Base-by-base conservation (phyloP, 1,284 basidiomycete species). In the Moesziomyces parantarcticus region DNA sequence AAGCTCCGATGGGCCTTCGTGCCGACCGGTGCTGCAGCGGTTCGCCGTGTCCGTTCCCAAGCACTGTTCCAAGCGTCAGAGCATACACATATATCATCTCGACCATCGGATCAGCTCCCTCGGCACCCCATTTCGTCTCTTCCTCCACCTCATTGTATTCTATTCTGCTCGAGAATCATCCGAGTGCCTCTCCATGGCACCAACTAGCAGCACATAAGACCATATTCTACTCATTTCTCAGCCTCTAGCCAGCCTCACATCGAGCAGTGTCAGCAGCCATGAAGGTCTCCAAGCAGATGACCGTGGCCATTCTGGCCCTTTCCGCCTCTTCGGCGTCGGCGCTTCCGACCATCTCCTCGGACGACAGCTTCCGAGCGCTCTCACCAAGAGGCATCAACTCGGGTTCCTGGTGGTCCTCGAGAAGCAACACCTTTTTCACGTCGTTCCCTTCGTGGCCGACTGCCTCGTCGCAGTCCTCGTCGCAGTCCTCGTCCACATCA, bases 281-380 rank as follows among this genome's bases (percentile, higher is more conserved):
- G 61, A 58, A 49, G 29, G 29, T 58, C 40, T 53, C 32, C 18
- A 34, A 41, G 18, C 50, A 52, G 3, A 48, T 64, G 61, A 49
- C 50, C 6, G 18, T 64, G 13, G 61, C 55, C 54, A 42, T 64
- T 14, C 32, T 64, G 61, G 54, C 46, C 11, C 45, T 58, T 16
- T 48, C 55, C 18, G 47, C 50, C 3, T 49, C 61, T 1, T 42
- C 34, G 8, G 48, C 34, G n/a, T 40, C 42, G 1, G 40, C 61
- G n/a, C 26, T 64, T 21, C 61, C 54, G 13, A 41, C 34, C 36
- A 25, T 36, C 40, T 25, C 41, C 5, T 51, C 49, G 10, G 47
- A 50, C n/a, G 48, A 36, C 23, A 36, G 25, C 42, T 20, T 43
- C 39, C 26, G 22, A 6, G 47, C 36, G 2, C 32, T 50, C 48